phyloP scores from a whole-genome alignment of 352 stramenopile genomes.

The Globisporangium okanoganense region DNA sequence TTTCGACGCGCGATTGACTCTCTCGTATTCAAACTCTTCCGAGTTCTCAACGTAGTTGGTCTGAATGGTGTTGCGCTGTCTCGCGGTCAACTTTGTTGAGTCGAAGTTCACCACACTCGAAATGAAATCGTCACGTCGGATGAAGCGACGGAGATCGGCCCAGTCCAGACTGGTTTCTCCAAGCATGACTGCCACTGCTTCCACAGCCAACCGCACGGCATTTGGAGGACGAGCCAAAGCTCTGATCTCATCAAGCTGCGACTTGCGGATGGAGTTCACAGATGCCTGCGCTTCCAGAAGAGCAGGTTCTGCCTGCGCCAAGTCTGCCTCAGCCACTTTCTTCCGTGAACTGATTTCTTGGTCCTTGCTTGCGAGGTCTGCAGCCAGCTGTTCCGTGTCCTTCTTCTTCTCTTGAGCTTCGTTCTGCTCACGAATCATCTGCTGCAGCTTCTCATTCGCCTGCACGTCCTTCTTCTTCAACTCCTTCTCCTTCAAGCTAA shows the following conservation, averaged over 20 bases:
- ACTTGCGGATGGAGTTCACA: constrained; percentile 98
- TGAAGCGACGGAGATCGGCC: constrained; percentile 96
- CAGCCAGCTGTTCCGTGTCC: constrained; percentile 94
- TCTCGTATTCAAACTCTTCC: constrained; percentile 89
- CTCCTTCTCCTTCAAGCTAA: constrained; percentile 93
- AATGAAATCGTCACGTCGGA: constrained; percentile 98
- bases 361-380: constrained; percentile 95
- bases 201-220: constrained; percentile 96
- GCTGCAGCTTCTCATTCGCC: constrained; percentile 97
- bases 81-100: constrained; percentile 93
- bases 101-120: constrained; percentile 99
- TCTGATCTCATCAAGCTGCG: constrained; percentile 98
- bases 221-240: constrained; percentile 93
- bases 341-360: constrained; percentile 94
- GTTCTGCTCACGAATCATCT: constrained; percentile 99
- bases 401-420: constrained; percentile 96
- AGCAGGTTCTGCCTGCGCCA: constrained; percentile 97
- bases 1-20: constrained; percentile 92
- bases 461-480: constrained; percentile 96
- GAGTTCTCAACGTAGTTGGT: constrained; percentile 94
- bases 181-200: constrained; percentile 98
- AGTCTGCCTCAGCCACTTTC: constrained; percentile 93
- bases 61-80: constrained; percentile 94
- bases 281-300: constrained; percentile 95
- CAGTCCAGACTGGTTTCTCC: constrained; percentile 96